Base-by-base conservation (phyloP, 2,329 filamentous ascomycete genomes). In the Pseudogymnoascus verrucosus region DNA sequence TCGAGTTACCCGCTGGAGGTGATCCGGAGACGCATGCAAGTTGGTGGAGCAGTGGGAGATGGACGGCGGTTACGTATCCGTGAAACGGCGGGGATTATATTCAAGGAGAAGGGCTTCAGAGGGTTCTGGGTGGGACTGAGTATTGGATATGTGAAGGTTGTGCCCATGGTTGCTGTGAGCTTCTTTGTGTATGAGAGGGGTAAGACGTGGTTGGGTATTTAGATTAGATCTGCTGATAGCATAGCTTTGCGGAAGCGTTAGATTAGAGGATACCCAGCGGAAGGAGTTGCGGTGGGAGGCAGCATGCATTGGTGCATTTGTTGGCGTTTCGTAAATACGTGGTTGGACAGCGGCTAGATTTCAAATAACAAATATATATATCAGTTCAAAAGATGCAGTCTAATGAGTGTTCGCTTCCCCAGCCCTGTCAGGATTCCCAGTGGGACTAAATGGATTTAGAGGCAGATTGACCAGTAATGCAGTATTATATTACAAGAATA, bases 1-100 rank as follows among this genome's bases (percentile, higher is more conserved):
- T 85, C 88, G 0, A 96, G 93, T 14, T 99, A 99, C 74, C 95
- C 95, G 4, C 81, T 99, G 2, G 95, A 99, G 75, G 91, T 99
- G 14, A 89, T 98, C 64, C 82, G 95, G 65, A 83, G 95, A 67
- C 83, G 95, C 59, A 98, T 99, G 93, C 95, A 99, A 74, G 95
- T 99, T 12, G 90, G 91, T 59, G 95, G 93, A 10, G 93, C 93
- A 0, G 91, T 98, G 0, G 95, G 95, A 1, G 93, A 98, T 73
- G 93, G 93, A 0, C 90, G 86, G 70, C 80, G 90, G 54, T 76
- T 96, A 54, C 81, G 86, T 61, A 90, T 99, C 67, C 78, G 79
- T 14, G 93, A 98, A 77, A 96, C 93, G 1, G 87, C 87, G 2
- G 78, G 77, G 67, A 82, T 86, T 73, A 95, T 99, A 67, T 86